A percentile compares a stretch with the other conserved stretches of the same genome.
These are phyloP conservation scores for Skeletonema costatum DNA, from an alignment of 108 stramenopile species.

Conservation along the genomic window DNA sequence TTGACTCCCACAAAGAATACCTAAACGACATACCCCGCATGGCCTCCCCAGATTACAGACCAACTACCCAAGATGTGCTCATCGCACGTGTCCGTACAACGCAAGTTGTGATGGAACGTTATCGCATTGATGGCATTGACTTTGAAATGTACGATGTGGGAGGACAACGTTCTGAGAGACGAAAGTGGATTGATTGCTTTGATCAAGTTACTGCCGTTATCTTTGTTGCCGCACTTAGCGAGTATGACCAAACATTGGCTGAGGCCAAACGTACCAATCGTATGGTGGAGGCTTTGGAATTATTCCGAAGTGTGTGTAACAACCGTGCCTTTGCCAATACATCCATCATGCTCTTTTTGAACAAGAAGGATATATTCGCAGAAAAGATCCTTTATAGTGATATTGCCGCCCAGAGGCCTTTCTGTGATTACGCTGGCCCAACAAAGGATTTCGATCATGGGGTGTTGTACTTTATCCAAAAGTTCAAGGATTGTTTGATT, in stretches of 20 bases:
- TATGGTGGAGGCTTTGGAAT: slow-evolving; percentile 95
- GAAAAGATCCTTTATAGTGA: slow-evolving; percentile 92
- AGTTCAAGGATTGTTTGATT: slow-evolving; percentile 90
- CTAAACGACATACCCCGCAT: slow-evolving; percentile 80
- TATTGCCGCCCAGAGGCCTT: slow-evolving; percentile 79
- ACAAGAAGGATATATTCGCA: slow-evolving; percentile 98
- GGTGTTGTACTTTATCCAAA: slow-evolving; percentile 91
- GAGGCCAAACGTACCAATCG: slow-evolving; percentile 96
- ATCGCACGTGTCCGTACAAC: slow-evolving; percentile 96
- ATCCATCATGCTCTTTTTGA: slow-evolving; percentile 89
- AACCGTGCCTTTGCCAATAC: slow-evolving; percentile 95
- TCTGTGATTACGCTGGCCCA: slow-evolving; percentile 85
- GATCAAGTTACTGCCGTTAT: slow-evolving; percentile 98
- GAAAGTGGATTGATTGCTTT: slow-evolving; percentile 95
- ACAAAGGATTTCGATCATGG: slow-evolving; percentile 88
- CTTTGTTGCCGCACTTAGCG: slow-evolving; percentile 95
- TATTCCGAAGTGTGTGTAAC: slow-evolving; percentile 96
- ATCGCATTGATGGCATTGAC: slow-evolving; percentile 85
- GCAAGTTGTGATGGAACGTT: slow-evolving; percentile 91
- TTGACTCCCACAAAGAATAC: slow-evolving; percentile 90
- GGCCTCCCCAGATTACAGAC: slow-evolving; percentile 77
- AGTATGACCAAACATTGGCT: slow-evolving; percentile 96
- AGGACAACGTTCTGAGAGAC: slow-evolving; percentile 87
- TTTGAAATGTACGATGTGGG: slow-evolving; percentile 98
- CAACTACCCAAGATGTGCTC: slow-evolving; percentile 93